A percentile compares a stretch with the other conserved stretches of the same genome.
Conservation (phyloP, 805 yeast genomes). For the Hanseniaspora hatyaiensis region DNA sequence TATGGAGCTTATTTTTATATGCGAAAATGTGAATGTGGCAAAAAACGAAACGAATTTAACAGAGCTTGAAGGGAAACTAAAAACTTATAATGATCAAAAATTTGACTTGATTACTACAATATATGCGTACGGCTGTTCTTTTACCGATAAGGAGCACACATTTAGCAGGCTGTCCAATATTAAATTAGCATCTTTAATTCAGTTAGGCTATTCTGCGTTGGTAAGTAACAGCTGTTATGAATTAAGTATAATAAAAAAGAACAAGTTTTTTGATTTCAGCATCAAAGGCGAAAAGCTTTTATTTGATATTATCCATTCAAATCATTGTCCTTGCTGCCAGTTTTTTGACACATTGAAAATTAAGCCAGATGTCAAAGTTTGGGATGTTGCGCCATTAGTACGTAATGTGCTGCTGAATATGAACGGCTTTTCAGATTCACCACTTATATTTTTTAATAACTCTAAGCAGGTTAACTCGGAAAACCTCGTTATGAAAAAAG, state of each 20-base stretch:
- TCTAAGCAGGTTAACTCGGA: not conserved
- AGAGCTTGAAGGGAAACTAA: no score
- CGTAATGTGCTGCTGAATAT: slow-evolving; percentile 1
- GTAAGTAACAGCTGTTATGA: slow-evolving; percentile 13
- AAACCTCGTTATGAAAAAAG: not conserved
- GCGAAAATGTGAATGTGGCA: no score
- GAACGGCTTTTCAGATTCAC: not conserved
- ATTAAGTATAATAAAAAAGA: not conserved
- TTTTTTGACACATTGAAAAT: not conserved
- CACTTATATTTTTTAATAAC: not conserved
- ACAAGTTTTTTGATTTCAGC: not conserved
- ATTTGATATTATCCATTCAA: not conserved
- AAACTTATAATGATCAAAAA: no score
- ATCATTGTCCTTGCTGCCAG: slow-evolving; percentile 14
- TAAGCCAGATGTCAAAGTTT: not conserved
- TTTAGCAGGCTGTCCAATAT: not conserved
- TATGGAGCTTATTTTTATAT: no score
- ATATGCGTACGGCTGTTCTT: no score
- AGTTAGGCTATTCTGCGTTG: slow-evolving; percentile 8
- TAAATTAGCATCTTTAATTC: not conserved
- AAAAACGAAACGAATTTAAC: no score
- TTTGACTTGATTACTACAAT: no score
- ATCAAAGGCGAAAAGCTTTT: not conserved
- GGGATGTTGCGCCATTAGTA: not conserved
- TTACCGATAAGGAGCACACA: not conserved